Conservation (phyloP, 805 yeast species). For the Debaryomyces hansenii region DNA sequence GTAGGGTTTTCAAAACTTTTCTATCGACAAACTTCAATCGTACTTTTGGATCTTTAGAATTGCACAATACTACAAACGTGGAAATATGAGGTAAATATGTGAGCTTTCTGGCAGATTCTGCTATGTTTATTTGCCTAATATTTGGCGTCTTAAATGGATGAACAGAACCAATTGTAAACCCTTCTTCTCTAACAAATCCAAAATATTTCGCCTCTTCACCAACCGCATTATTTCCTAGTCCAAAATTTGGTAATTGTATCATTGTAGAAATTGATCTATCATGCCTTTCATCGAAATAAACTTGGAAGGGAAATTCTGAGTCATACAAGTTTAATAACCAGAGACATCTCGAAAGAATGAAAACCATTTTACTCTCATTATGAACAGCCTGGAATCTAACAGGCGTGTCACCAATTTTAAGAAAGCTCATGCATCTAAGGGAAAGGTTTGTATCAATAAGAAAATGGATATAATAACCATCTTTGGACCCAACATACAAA, state of each 20-base stretch:
- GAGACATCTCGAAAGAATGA: constrained; percentile 24
- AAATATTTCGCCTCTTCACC: not conserved
- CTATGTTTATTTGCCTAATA: constrained; percentile 27
- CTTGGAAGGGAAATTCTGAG: constrained; percentile 26
- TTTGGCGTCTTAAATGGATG: constrained; percentile 22
- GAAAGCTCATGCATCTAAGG: constrained; percentile 13
- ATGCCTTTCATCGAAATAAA: constrained; percentile 34
- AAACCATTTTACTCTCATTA: constrained; percentile 19
- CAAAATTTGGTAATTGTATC: constrained; percentile 8
- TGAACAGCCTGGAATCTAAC: constrained; percentile 15
- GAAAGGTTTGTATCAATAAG: not conserved
- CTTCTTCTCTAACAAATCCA: constrained; percentile 33
- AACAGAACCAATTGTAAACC: constrained; percentile 28
- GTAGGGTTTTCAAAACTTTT: constrained; percentile 22
- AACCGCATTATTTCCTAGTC: not conserved
- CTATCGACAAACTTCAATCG: constrained; percentile 36
- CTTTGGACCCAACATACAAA: constrained; percentile 31
- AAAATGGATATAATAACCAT: constrained; percentile 28
- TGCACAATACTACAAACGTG: constrained; percentile 30
- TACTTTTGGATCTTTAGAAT: constrained; percentile 22
- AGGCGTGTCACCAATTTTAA: constrained; percentile 27
- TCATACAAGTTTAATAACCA: constrained; percentile 34
- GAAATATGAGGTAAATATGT: constrained; percentile 27
- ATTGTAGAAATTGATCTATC: constrained; percentile 25
- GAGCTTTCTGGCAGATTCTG: constrained; percentile 34